A percentile compares a stretch with the other conserved stretches of the same genome.
Conservation (phyloP, 164 flowering plant genomes). For the Vitis riparia region DNA sequence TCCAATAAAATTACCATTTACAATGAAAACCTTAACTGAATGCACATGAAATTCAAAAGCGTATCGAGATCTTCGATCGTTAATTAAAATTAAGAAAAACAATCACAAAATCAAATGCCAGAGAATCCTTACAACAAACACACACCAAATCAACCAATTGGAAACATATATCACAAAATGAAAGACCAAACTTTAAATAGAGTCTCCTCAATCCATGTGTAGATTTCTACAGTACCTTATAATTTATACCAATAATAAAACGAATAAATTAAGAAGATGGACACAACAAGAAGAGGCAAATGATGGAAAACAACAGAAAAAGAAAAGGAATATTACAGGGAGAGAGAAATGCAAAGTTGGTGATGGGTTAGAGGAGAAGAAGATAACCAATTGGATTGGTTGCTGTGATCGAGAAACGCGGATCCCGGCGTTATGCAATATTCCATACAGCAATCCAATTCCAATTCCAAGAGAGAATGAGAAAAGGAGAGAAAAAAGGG, state of each 20-base stretch:
- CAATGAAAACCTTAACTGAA: no score
- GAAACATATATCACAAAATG: neutral
- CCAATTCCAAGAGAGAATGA: neutral
- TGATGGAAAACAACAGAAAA: neutral
- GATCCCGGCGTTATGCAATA: constrained; percentile 53
- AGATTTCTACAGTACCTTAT: neutral
- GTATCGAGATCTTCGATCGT: neutral
- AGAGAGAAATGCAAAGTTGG: neutral
- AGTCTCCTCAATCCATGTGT: neutral
- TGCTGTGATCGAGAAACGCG: constrained; percentile 45
- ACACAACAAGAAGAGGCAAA: neutral
- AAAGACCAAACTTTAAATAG: neutral
- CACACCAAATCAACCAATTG: neutral
- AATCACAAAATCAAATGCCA: neutral
- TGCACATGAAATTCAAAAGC: no score
- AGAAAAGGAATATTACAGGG: neutral
- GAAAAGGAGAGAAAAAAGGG: constrained; percentile 15
- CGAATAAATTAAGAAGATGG: neutral
- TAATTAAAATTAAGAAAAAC: neutral
- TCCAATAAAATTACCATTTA: no score
- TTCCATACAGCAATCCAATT: constrained; percentile 21
- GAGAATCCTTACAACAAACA: neutral
- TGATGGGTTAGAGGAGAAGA: constrained; percentile 11
- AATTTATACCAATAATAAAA: no score
- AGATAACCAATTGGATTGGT: constrained; percentile 6